Evolutionary conservation across 257 asterid species (phyloP).

Genomic region (Ilex asprella): DNA sequence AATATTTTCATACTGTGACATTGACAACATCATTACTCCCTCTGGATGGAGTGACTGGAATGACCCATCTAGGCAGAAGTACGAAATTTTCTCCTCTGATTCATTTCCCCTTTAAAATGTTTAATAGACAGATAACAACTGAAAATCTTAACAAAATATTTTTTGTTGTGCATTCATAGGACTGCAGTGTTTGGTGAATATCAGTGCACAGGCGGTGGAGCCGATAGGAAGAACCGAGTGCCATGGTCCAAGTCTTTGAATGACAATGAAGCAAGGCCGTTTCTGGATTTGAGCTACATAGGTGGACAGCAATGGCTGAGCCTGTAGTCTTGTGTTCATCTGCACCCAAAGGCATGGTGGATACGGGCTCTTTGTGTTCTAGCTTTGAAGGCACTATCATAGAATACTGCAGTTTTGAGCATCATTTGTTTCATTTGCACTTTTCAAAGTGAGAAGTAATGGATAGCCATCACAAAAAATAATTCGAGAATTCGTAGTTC

Average conservation of each 20-base stretch:
- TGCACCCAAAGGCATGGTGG: too few relatives aligned
- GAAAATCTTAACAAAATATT: not conserved
- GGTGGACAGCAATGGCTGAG: constrained; percentile 53
- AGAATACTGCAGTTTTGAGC: too few relatives aligned
- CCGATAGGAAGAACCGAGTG: constrained; percentile 38
- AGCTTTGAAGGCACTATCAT: too few relatives aligned
- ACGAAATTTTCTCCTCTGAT: not conserved
- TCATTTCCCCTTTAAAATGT: not conserved
- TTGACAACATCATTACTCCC: constrained; percentile 33
- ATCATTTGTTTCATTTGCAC: too few relatives aligned
- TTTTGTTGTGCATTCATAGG: constrained; percentile 23
- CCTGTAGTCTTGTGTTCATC: constrained; percentile 14
- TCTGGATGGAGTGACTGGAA: constrained; percentile 73
- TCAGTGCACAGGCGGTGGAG: constrained; percentile 58
- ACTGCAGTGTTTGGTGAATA: constrained; percentile 59
- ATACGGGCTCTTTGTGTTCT: too few relatives aligned
- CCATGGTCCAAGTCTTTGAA: constrained; percentile 48
- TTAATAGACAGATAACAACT: not conserved
- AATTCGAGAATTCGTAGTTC: too few relatives aligned
- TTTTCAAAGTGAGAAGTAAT: too few relatives aligned
- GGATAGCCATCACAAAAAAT: too few relatives aligned
- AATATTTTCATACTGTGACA: constrained; percentile 33
- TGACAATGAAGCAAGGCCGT: constrained; percentile 32
- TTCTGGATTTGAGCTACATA: constrained; percentile 41
- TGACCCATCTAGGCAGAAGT: constrained; percentile 30